Base-by-base conservation (phyloP, 768 basidiomycete genomes). In the Gautieria morchelliformis region DNA sequence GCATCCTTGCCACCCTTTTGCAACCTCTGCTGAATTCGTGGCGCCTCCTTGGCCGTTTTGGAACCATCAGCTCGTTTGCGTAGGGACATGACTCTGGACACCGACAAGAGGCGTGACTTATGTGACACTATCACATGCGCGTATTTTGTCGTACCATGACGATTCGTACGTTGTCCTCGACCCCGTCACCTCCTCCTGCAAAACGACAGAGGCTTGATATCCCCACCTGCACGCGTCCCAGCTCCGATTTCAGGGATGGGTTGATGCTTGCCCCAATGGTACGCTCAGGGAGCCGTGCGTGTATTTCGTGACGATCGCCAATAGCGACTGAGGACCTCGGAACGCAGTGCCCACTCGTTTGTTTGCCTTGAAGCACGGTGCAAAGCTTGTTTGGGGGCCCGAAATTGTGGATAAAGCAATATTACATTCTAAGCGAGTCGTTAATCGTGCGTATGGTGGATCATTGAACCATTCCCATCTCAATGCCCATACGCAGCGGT, bases 211-310 rank as follows among this genome's bases (percentile, higher is more conserved):
- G 75, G 63, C 63, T 80, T 9, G 27, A 50, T n/a, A 44, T 15
- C 41, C 19, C n/a, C 17, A 44, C 58, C 19, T 47, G 50, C 79
- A 82, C 61, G 49, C 76, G 89, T 17, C 84, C 84, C 0, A 66
- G 76, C 1, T 82, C 84, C 30, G 84, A 91, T 61, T 99, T 93
- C 74, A 85, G 85, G 62, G 78, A 90, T 72, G 94, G 93, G 10
- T 75, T 97, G 32, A 87, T 96, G 65, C 80, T 99, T n/a, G 95
- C 96, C 3, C 96, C 96, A 1, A 99, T 99, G 96, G 96, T 99
- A 53, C 81, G 93, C 66, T 95, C 91, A 58, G 91, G 93, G 59
- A 86, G 87, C 62, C 71, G 90, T 93, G 70, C 65, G 87, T 79
- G 40, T 14, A 39, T 5, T n/a, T 33, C 51, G 2, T 19, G 22